Conservation (phyloP, 2,329 filamentous ascomycete genomes). For the Proliferodiscus dingleyae region DNA sequence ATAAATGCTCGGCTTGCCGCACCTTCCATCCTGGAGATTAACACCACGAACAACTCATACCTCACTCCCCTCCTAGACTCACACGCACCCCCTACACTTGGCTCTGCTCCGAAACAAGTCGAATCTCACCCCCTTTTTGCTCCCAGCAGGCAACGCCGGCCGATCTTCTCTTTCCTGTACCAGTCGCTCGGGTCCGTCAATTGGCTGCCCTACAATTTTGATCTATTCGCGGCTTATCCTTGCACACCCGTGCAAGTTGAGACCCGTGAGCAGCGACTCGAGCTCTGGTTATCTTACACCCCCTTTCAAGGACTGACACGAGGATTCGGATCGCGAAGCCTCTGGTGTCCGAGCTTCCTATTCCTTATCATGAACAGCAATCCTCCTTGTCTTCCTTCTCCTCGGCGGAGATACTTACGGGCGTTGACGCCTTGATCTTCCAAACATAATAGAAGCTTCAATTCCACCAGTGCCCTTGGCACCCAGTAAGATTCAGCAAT, state of each 20-base stretch:
- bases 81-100: conserved; percentile 10
- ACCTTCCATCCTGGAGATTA: conserved; percentile 17
- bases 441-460: conserved; percentile 7
- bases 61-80: neutral
- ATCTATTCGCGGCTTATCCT: conserved; percentile 16
- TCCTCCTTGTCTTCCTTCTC: conserved; percentile 31
- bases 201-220: conserved; percentile 23
- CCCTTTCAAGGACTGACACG: conserved; percentile 13
- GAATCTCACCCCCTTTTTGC: conserved; percentile 12
- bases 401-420: conserved; percentile 30
- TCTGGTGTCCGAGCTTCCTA: conserved; percentile 19
- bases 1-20: conserved; percentile 26
- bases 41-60: conserved; percentile 8
- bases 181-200: conserved; percentile 9
- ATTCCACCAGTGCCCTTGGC: conserved; percentile 10
- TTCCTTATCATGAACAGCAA: conserved; percentile 33
- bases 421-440: conserved; percentile 30
- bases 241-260: conserved; percentile 10
- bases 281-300: conserved; percentile 18
- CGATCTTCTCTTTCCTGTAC: conserved; percentile 9
- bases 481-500: conserved; percentile 8
- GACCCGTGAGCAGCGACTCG: conserved; percentile 9
- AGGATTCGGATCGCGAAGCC: conserved; percentile 23
- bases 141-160: conserved; percentile 21
- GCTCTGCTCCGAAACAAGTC: conserved; percentile 18